phyloP scores from a whole-genome alignment of 176 grass and related monocot genomes.

The Calamus simplicifolius region DNA sequence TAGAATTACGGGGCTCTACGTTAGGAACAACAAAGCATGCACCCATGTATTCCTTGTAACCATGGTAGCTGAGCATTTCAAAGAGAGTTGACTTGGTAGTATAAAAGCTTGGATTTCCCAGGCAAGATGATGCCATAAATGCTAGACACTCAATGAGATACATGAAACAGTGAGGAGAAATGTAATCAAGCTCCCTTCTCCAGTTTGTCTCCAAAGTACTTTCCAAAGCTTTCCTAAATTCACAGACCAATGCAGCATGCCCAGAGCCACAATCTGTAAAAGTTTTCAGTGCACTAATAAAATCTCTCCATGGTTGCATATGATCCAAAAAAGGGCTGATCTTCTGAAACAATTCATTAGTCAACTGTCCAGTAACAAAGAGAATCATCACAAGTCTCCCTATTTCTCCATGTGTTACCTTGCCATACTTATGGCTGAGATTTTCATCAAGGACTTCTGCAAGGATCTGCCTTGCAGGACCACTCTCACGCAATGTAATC shows the following conservation, averaged over 20 bases:
- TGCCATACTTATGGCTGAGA: not conserved
- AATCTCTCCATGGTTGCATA: slow-evolving; percentile 27
- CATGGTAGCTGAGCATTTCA: slow-evolving; percentile 40
- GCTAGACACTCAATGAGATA: slow-evolving; percentile 51
- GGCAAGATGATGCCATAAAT: slow-evolving; percentile 36
- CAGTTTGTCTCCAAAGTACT: slow-evolving; percentile 23
- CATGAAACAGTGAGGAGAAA: slow-evolving; percentile 49
- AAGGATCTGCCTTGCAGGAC: slow-evolving; percentile 23
- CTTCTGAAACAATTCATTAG: slow-evolving; percentile 15
- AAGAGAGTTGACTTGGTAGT: slow-evolving; percentile 46
- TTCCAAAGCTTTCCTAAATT: slow-evolving; percentile 37
- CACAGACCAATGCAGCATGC: slow-evolving; percentile 19
- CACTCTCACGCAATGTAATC: slow-evolving; percentile 24
- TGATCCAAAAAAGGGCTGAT: slow-evolving; percentile 13
- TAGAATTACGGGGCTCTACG: not conserved
- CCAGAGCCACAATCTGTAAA: slow-evolving; percentile 34
- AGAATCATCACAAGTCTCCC: slow-evolving; percentile 39
- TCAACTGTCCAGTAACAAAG: slow-evolving; percentile 28
- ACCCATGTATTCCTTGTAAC: slow-evolving; percentile 32
- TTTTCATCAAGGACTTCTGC: slow-evolving; percentile 23
- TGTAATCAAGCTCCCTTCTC: slow-evolving; percentile 25
- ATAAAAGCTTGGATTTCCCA: slow-evolving; percentile 19
- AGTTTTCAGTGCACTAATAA: slow-evolving; percentile 30
- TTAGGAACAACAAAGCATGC: slow-evolving; percentile 18
- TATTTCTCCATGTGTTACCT: slow-evolving; percentile 40